phyloP scores from a whole-genome alignment of 768 basidiomycete genomes.

The Boletus pseudopeckii region DNA sequence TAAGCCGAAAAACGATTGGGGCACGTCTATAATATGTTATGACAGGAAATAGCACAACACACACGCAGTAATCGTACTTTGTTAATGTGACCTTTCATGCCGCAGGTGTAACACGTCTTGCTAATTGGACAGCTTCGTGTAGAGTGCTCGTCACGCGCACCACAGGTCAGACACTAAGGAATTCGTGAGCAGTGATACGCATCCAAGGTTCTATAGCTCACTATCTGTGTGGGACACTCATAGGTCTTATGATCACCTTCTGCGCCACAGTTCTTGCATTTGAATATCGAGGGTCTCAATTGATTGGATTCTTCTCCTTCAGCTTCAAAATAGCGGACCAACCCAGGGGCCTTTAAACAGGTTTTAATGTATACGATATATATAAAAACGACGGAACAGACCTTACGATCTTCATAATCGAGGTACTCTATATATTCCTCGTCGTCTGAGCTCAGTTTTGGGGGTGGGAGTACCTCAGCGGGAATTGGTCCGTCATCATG shows the following conservation, averaged over 20 bases:
- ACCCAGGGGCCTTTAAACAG: conserved; percentile 40
- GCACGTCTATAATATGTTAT: conserved; percentile 48
- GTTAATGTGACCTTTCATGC: conserved; percentile 81
- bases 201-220: conserved; percentile 34
- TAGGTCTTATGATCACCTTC: conserved; percentile 67
- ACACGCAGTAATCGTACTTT: conserved; percentile 36
- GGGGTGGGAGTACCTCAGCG: conserved; percentile 44
- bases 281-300: conserved; percentile 43
- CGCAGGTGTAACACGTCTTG: conserved; percentile 77
- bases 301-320: conserved; percentile 37
- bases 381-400: conserved; percentile 27
- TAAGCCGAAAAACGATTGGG: conserved; percentile 51
- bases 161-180: conserved; percentile 73
- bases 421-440: conserved; percentile 76
- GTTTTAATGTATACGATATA: not conserved
- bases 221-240: conserved; percentile 71
- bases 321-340: conserved; percentile 65
- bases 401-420: conserved; percentile 66
- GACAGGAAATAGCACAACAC: not conserved
- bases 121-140: conserved; percentile 77
- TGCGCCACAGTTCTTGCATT: conserved; percentile 77
- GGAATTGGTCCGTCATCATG: conserved; percentile 32
- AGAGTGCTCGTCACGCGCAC: conserved; percentile 73
- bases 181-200: not conserved
- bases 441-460: conserved; percentile 44